These are phyloP conservation scores for Coniochaeta ligniaria DNA, from an alignment of 2,329 filamentous ascomycete genomes.

Conservation along the genomic window DNA sequence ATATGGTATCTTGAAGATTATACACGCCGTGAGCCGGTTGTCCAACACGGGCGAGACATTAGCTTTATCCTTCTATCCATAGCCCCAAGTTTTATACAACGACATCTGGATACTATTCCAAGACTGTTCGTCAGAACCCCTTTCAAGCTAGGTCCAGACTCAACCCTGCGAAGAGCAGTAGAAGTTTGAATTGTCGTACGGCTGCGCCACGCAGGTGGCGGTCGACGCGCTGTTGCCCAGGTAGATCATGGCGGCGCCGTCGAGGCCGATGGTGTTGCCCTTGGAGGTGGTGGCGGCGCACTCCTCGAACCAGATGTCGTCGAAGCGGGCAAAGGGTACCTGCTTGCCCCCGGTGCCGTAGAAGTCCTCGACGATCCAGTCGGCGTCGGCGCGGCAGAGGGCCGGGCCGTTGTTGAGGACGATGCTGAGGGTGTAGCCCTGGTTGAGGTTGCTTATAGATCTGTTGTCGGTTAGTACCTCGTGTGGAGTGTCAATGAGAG, in stretches of 20 bases:
- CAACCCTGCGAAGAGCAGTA: constrained; percentile 8
- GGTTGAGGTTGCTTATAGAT: constrained; percentile 12
- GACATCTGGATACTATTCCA: too few relatives aligned
- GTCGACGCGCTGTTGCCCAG: constrained; percentile 9
- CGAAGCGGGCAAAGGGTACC: constrained; percentile 19
- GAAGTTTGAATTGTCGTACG: constrained; percentile 14
- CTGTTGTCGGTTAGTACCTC: constrained; percentile 4
- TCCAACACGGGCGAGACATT: not conserved
- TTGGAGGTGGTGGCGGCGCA: constrained; percentile 12
- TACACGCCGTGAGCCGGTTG: not conserved
- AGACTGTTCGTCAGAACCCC: too few relatives aligned
- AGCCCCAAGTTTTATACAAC: not conserved
- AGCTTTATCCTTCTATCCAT: not conserved
- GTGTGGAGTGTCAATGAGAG: not conserved
- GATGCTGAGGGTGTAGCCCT: constrained; percentile 10
- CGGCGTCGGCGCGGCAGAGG: constrained; percentile 20
- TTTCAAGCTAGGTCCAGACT: not conserved
- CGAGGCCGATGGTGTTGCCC: constrained; percentile 20
- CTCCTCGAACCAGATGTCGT: constrained; percentile 19
- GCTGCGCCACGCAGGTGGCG: constrained; percentile 10
- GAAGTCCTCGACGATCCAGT: constrained; percentile 25
- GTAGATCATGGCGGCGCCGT: constrained; percentile 15
- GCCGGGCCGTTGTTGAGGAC: constrained; percentile 13
- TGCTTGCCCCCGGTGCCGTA: constrained; percentile 13
- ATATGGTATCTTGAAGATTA: not conserved